A percentile compares a stretch with the other conserved stretches of the same genome.
These are phyloP conservation scores for Wallacemonas rigidus DNA, from an alignment of 208 protist species.

Conservation along the genomic window DNA sequence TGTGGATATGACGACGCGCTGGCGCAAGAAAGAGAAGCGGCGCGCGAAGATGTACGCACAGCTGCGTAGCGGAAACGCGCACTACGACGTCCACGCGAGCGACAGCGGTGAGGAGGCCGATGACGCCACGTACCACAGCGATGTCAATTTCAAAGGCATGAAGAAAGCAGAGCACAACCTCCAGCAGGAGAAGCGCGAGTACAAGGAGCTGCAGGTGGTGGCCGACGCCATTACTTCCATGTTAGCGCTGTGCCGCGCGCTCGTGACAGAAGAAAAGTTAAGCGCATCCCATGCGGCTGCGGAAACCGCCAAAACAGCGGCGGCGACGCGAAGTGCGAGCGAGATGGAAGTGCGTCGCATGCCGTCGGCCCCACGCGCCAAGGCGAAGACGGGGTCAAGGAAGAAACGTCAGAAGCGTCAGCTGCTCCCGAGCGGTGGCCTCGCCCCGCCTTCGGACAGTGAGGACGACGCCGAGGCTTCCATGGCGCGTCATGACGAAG, in stretches of 20 bases:
- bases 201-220: slow-evolving; percentile 70
- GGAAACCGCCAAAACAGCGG: background rate
- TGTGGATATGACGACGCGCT: slow-evolving; percentile 24
- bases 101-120: slow-evolving; percentile 25
- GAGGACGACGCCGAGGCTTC: slow-evolving; percentile 15
- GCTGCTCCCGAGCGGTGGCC: background rate
- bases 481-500: slow-evolving; percentile 1
- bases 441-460: slow-evolving; percentile 3
- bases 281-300: background rate
- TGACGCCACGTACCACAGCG: slow-evolving; percentile 38
- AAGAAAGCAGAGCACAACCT: slow-evolving; percentile 56
- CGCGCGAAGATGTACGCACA: slow-evolving; percentile 76
- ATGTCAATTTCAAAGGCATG: slow-evolving; percentile 80
- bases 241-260: slow-evolving; percentile 44
- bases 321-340: background rate
- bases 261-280: slow-evolving; percentile 23
- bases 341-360: slow-evolving; percentile 15
- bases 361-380: slow-evolving; percentile 19
- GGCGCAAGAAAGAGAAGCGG: slow-evolving; percentile 57
- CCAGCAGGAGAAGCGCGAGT: slow-evolving; percentile 43
- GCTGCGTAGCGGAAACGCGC: slow-evolving; percentile 56
- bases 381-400: slow-evolving; percentile 19
- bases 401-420: slow-evolving; percentile 17
- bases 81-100: slow-evolving; percentile 25
- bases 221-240: slow-evolving; percentile 67